phyloP scores from a whole-genome alignment of 1,284 basidiomycete genomes.

The Caloboletus firmus region DNA sequence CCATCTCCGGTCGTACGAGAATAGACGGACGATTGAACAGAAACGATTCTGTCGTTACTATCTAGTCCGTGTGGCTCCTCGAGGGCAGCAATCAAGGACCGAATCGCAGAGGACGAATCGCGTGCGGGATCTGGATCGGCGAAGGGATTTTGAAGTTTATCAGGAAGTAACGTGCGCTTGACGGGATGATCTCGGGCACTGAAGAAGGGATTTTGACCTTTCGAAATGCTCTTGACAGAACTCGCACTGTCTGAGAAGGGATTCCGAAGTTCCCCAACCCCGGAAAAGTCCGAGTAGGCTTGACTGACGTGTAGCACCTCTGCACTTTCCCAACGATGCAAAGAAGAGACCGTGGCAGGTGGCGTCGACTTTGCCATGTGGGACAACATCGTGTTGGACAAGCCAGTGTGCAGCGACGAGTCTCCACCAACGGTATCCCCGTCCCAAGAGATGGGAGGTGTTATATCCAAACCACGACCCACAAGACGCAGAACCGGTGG shows the following conservation, averaged over 20 bases:
- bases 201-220: slow-evolving; percentile 66
- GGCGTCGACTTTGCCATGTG: slow-evolving; percentile 60
- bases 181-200: slow-evolving; percentile 39
- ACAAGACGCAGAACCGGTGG: slow-evolving; percentile 43
- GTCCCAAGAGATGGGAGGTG: slow-evolving; percentile 53
- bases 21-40: slow-evolving; percentile 46
- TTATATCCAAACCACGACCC: slow-evolving; percentile 32
- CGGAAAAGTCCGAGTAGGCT: slow-evolving; percentile 28
- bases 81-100: slow-evolving; percentile 63
- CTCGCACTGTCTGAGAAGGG: slow-evolving; percentile 43
- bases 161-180: slow-evolving; percentile 29
- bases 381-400: slow-evolving; percentile 48
- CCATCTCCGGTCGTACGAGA: slow-evolving; percentile 26
- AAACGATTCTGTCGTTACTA: slow-evolving; percentile 44
- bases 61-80: slow-evolving; percentile 46
- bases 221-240: slow-evolving; percentile 37
- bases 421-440: slow-evolving; percentile 48
- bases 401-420: slow-evolving; percentile 46
- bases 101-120: slow-evolving; percentile 34
- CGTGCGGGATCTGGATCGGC: slow-evolving; percentile 19
- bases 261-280: slow-evolving; percentile 28
- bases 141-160: slow-evolving; percentile 41
- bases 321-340: slow-evolving; percentile 70
- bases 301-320: slow-evolving; percentile 56
- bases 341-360: slow-evolving; percentile 44